A percentile compares a stretch with the other conserved stretches of the same genome.
Conservation (phyloP, 345 rosid genomes). For the Eucalyptus regnans region DNA sequence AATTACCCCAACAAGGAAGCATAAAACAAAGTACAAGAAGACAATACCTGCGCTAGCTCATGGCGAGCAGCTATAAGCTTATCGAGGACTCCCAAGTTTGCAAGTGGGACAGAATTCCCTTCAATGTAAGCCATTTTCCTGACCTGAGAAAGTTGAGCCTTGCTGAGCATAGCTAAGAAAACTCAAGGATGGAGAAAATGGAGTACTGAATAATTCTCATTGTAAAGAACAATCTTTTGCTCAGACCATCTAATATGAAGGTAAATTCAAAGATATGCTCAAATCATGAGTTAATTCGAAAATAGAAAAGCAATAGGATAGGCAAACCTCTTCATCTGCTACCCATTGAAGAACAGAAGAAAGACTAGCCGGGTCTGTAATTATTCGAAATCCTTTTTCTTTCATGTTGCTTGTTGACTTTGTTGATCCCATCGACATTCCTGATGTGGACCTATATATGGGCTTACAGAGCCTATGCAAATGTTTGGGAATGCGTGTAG, state of each 20-base stretch:
- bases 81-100: slow-evolving; percentile 71
- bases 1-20: neutral
- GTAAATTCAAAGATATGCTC: neutral
- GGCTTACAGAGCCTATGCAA: slow-evolving; percentile 57
- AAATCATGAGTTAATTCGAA: neutral
- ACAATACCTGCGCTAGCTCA: slow-evolving; percentile 77
- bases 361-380: slow-evolving; percentile 52
- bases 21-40: neutral
- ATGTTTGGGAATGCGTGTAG: slow-evolving; percentile 55
- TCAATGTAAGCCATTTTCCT: slow-evolving; percentile 62
- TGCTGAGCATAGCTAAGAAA: neutral
- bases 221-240: neutral
- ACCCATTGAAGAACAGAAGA: slow-evolving; percentile 62
- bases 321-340: slow-evolving; percentile 69
- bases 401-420: slow-evolving; percentile 18
- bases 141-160: slow-evolving; percentile 29
- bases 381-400: slow-evolving; percentile 56
- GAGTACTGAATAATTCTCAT: neutral
- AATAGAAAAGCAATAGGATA: neutral
- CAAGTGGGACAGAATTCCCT: slow-evolving; percentile 73
- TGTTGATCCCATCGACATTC: slow-evolving; percentile 14
- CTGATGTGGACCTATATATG: slow-evolving; percentile 20
- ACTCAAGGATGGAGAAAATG: neutral
- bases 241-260: neutral
- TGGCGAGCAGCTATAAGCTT: slow-evolving; percentile 66